Conservation (phyloP, 345 rosid genomes). For the Aquilaria malaccensis region DNA sequence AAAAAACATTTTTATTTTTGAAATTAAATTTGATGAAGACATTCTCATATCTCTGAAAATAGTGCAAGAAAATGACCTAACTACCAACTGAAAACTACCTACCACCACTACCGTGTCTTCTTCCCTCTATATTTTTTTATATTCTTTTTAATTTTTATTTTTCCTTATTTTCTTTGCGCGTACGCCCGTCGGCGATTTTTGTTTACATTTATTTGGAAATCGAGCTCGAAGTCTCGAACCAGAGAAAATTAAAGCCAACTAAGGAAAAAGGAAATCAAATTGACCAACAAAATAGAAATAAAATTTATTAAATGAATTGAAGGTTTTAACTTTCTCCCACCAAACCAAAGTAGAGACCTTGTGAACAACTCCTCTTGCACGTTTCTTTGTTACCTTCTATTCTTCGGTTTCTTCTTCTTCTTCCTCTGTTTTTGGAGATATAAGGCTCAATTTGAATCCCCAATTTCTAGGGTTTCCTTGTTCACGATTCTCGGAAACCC, state of each 20-base stretch:
- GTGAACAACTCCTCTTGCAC: slow-evolving; percentile 14
- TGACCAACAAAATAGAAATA: neutral
- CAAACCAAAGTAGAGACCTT: slow-evolving; percentile 10
- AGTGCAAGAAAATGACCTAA: neutral
- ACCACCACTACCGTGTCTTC: neutral
- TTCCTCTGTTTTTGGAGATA: neutral
- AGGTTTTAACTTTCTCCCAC: slow-evolving; percentile 8
- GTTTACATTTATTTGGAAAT: too few relatives aligned
- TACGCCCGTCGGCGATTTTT: too few relatives aligned
- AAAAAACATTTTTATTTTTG: too few relatives aligned
- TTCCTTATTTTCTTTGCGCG: too few relatives aligned
- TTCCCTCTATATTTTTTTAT: neutral
- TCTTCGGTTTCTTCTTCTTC: slow-evolving; percentile 5
- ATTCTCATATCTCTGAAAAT: neutral
- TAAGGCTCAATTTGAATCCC: slow-evolving; percentile 3
- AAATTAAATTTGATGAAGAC: too few relatives aligned
- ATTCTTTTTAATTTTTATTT: too few relatives aligned
- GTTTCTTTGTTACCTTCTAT: slow-evolving; percentile 14
- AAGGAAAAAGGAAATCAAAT: neutral
- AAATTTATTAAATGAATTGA: neutral
- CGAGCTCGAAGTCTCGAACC: too few relatives aligned
- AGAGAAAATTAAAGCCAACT: neutral
- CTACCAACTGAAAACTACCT: neutral
- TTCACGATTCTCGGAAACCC: slow-evolving; percentile 7
- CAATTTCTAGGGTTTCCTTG: slow-evolving; percentile 22